Evolutionary conservation across 176 grass and related monocot genomes (phyloP), one percentile per base, ranked within the genome.

Genomic region (Tillandsia fasciculata): DNA sequence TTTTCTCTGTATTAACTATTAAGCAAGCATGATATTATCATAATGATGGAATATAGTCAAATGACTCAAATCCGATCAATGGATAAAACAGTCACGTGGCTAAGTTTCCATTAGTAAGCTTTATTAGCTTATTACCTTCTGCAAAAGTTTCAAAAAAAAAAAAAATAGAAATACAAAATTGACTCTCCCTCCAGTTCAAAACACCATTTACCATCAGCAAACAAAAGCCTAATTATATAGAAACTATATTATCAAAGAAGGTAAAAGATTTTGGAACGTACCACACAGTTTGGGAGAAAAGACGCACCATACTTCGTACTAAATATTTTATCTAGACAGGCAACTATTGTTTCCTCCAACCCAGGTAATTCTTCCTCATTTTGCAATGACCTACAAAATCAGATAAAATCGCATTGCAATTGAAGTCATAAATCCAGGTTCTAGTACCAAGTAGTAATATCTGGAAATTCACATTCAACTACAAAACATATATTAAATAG

Each of bases 321-420:
- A 74, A 96, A 96, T 33, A 96, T 70, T 96, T 87, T 96, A 67
- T 92, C 88, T 77, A 96, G 72, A 75, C 88, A 96, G 7, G 80
- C 63, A 23, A 85, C 80, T 13, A 96, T 14, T 64, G 81, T 92
- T 72, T 96, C 81, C 17, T 64, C 53, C 72, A 78, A 63, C 61
- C 58, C 83, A 78, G 76, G 79, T 53, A 81, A 81, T 72, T 85
- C 84, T 49, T 26, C 63, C 56, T 89, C 65, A 70, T 59, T 89
- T 74, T 87, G 93, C 73, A 96, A 78, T 57, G 66, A 86, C 66
- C 93, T 96, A 18, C 18, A 72, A 69, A 29, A 50, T 8, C 1
- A 52, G 72, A 63, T 75, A 33, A 29, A 49, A 69, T 9, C 2
- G 13, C 63, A 64, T 53, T 69, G 70, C 75, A 48, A 79, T 47